Evolutionary conservation across 148 eudicot species (phyloP).

Genomic region (Nyssa sinensis): DNA sequence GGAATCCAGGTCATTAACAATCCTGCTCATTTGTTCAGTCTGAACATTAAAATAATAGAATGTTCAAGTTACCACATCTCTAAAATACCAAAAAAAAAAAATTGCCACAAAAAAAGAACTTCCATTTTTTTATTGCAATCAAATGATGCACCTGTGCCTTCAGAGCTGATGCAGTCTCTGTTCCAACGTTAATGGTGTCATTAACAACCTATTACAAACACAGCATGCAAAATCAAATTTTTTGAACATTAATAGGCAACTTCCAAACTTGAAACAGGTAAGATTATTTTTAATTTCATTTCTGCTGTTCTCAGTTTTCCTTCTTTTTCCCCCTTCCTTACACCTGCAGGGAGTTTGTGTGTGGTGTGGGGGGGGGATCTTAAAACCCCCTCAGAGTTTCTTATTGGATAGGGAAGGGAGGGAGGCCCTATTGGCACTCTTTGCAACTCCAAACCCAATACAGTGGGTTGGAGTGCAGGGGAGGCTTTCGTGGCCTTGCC

Average conservation of each 20-base stretch:
- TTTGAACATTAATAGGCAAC: neutral
- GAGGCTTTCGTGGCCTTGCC: no score
- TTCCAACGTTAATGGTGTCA: constrained; percentile 77
- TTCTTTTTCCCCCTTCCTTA: neutral
- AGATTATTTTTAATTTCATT: neutral
- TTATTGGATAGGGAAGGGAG: no score
- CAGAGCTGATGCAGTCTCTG: constrained; percentile 86
- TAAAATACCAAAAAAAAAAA: neutral
- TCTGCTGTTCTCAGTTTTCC: neutral
- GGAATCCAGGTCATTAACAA: constrained; percentile 90
- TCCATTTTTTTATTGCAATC: neutral
- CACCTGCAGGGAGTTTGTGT: no score
- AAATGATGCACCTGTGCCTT: constrained; percentile 75
- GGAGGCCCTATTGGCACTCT: no score
- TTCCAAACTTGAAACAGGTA: neutral
- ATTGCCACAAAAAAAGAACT: neutral
- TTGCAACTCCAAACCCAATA: no score
- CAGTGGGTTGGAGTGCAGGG: no score
- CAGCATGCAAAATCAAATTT: constrained; percentile 1
- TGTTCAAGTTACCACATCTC: neutral
- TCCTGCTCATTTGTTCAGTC: constrained; percentile 98
- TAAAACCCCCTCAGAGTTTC: no score
- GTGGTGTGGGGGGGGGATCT: no score
- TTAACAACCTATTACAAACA: constrained; percentile 66
- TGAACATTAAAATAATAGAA: constrained; percentile 24